A percentile compares a stretch with the other conserved stretches of the same genome.
Conservation (phyloP, 129 eudicot species). For the Chrysanthemum seticuspe region DNA sequence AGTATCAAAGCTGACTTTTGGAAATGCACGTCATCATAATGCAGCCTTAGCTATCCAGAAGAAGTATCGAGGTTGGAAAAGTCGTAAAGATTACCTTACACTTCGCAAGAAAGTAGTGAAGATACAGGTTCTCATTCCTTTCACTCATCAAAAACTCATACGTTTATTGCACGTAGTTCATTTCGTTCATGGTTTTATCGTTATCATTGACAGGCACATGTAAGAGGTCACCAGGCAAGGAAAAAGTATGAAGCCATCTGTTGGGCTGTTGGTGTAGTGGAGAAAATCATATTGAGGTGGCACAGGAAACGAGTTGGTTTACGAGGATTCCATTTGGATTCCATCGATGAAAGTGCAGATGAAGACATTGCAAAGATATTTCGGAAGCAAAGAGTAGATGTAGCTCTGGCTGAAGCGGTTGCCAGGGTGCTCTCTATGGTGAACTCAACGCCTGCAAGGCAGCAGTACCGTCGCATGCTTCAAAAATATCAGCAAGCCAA, state of each 20-base stretch:
- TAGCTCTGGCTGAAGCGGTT: slow-evolving; percentile 75
- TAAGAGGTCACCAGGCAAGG: slow-evolving; percentile 93
- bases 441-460: slow-evolving; percentile 67
- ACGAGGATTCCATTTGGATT: slow-evolving; percentile 52
- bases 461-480: slow-evolving; percentile 85
- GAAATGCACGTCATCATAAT: slow-evolving; percentile 48
- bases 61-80: slow-evolving; percentile 81
- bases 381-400: slow-evolving; percentile 73
- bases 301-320: slow-evolving; percentile 32
- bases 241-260: slow-evolving; percentile 65
- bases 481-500: slow-evolving; percentile 69
- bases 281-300: slow-evolving; percentile 88
- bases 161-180: too few relatives aligned
- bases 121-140: slow-evolving; percentile 64
- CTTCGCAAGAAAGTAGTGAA: slow-evolving; percentile 88
- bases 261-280: slow-evolving; percentile 87
- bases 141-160: background rate
- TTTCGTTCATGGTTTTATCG: background rate
- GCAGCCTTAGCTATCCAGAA: slow-evolving; percentile 84
- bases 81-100: slow-evolving; percentile 74
- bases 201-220: slow-evolving; percentile 69
- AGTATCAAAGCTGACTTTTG: slow-evolving; percentile 67
- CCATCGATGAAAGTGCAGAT: slow-evolving; percentile 57
- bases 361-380: slow-evolving; percentile 58
- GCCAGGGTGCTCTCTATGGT: slow-evolving; percentile 84